Percentiles rank a stretch among this genome's conserved stretches.
These are phyloP conservation scores for Umbelopsis sp. DNA, from an alignment of 192 early-diverging fungal species.

Conservation along the genomic window DNA sequence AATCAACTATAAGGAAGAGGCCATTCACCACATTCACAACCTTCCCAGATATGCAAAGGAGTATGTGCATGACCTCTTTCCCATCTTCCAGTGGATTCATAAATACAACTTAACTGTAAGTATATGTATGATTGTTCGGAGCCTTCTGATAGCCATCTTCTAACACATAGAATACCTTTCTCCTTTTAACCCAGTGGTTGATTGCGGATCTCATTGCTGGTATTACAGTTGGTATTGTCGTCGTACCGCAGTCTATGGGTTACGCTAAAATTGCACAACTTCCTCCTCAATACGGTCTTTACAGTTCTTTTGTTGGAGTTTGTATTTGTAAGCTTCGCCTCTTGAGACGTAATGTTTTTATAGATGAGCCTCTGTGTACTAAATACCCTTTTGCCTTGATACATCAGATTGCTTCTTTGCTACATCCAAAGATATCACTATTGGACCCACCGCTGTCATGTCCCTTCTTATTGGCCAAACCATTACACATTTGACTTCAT, in stretches of 20 bases:
- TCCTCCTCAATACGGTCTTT: conserved; percentile 77
- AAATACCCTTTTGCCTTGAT: background rate
- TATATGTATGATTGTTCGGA: background rate
- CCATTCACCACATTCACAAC: conserved; percentile 3
- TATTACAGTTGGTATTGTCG: conserved; percentile 74
- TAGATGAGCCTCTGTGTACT: no score
- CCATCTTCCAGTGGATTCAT: conserved; percentile 34
- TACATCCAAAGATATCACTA: conserved; percentile 75
- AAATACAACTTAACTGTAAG: conserved; percentile 39
- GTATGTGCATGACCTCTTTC: conserved; percentile 29
- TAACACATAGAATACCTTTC: background rate
- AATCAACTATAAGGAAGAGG: conserved; percentile 22
- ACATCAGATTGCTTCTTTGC: conserved; percentile 63
- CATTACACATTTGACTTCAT: conserved; percentile 34
- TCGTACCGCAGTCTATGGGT: conserved; percentile 75
- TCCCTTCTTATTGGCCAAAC: conserved; percentile 77
- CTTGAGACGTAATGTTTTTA: background rate
- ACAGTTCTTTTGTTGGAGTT: conserved; percentile 66
- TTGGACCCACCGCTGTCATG: conserved; percentile 73
- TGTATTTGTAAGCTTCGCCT: conserved; percentile 39
- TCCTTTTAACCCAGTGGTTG: conserved; percentile 40
- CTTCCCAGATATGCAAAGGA: conserved; percentile 24
- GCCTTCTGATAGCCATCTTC: no score
- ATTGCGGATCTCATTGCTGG: conserved; percentile 65
- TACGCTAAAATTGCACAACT: conserved; percentile 74